Percentiles rank a stretch among this genome's conserved stretches.
These are phyloP conservation scores for Zea mays DNA, from an alignment of 176 grass and related monocot genomes.

Conservation along the genomic window Zm-B73-REFERENCE-NAM-5.0 NC_050099.1:177075001-177075500, in stretches of 20 bases:
- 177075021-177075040: constrained; percentile 67
- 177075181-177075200: constrained; percentile 79
- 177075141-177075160: constrained; percentile 90
- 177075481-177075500: constrained; percentile 67
- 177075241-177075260: constrained; percentile 86
- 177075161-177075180: constrained; percentile 75
- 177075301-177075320: not conserved
- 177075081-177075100: not conserved
- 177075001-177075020: constrained; percentile 88
- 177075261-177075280: constrained; percentile 61
- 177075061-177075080: not conserved
- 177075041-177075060: constrained; percentile 90
- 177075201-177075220: constrained; percentile 82
- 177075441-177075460: constrained; percentile 72
- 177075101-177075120: not conserved
- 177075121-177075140: not conserved
- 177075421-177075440: constrained; percentile 94
- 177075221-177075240: constrained; percentile 56
- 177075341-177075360: not conserved
- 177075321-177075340: not conserved
- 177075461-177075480: constrained; percentile 90
- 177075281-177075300: not conserved
- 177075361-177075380: constrained; percentile 30
- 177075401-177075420: constrained; percentile 89
- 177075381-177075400: constrained; percentile 87